A percentile compares a stretch with the other conserved stretches of the same genome.
phyloP scores from a whole-genome alignment of 257 asterid genomes.

The Solanum bukasovii region DNA sequence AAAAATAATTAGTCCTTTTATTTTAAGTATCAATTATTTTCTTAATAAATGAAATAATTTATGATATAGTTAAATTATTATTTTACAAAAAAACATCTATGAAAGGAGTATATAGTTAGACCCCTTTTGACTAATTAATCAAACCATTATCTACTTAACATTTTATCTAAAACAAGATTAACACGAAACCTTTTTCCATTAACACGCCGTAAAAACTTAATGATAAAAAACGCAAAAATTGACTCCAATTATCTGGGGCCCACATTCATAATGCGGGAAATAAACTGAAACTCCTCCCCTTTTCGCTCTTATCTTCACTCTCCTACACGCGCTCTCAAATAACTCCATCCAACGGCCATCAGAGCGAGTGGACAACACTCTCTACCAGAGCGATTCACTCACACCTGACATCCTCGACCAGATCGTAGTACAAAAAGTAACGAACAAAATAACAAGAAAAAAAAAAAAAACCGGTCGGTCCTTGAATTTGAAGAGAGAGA shows the following conservation, averaged over 20 bases:
- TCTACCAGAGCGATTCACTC: background rate
- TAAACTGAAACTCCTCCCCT: background rate
- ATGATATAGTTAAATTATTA: too few relatives aligned
- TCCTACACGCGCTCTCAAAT: background rate
- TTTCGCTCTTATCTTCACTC: background rate
- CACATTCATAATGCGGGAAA: background rate
- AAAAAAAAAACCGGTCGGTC: conserved; percentile 1
- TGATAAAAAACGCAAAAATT: background rate
- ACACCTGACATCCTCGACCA: conserved; percentile 8
- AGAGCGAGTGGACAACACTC: background rate
- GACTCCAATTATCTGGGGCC: background rate
- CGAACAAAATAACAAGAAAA: background rate
- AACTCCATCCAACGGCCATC: background rate
- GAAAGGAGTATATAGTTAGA: background rate
- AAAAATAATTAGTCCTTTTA: too few relatives aligned
- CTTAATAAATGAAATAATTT: too few relatives aligned
- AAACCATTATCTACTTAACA: background rate
- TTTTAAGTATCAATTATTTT: too few relatives aligned
- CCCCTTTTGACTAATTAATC: background rate
- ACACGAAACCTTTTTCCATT: background rate
- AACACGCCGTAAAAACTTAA: background rate
- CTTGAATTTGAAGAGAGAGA: conserved; percentile 3
- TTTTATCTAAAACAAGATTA: background rate
- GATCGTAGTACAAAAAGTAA: conserved; percentile 12
- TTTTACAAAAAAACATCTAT: background rate